Percentiles rank a stretch among this genome's conserved stretches.
Evolutionary conservation across 2,329 filamentous ascomycete genomes (phyloP).

Genomic region (Phyllosticta citribraziliensis): DNA sequence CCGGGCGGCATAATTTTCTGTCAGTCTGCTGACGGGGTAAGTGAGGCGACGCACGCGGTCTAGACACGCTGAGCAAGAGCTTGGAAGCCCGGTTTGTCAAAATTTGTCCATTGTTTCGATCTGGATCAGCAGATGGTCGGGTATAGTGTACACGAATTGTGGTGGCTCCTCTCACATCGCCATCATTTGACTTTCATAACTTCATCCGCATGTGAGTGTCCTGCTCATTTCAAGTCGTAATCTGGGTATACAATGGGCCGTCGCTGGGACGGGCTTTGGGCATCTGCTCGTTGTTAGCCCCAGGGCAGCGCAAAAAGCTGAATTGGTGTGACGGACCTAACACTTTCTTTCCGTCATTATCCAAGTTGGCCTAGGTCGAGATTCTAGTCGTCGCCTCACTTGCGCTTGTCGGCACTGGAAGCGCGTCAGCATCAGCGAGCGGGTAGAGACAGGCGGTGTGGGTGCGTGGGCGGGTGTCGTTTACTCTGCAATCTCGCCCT

Average conservation of each 20-base stretch:
- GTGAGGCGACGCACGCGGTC: neutral
- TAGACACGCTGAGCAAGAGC: neutral
- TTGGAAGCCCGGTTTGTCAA: neutral
- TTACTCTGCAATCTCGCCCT: constrained; percentile 1
- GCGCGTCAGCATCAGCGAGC: neutral
- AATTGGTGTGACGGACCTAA: neutral
- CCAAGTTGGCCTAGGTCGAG: neutral
- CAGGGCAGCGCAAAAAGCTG: neutral
- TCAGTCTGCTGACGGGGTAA: neutral
- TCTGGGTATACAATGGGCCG: neutral
- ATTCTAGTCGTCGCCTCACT: neutral
- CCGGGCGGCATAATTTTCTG: neutral
- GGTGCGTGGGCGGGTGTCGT: neutral
- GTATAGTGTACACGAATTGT: neutral
- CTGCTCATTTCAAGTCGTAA: neutral
- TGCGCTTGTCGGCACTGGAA: neutral
- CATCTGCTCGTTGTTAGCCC: neutral
- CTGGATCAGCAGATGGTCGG: neutral
- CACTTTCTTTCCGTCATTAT: neutral
- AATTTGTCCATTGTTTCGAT: neutral
- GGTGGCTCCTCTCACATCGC: neutral
- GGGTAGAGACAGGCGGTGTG: neutral
- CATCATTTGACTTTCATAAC: neutral
- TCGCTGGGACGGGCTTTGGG: neutral
- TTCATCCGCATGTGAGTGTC: neutral